phyloP scores from a whole-genome alignment of 257 asterid genomes.

The Jaltomata sinuosa region DNA sequence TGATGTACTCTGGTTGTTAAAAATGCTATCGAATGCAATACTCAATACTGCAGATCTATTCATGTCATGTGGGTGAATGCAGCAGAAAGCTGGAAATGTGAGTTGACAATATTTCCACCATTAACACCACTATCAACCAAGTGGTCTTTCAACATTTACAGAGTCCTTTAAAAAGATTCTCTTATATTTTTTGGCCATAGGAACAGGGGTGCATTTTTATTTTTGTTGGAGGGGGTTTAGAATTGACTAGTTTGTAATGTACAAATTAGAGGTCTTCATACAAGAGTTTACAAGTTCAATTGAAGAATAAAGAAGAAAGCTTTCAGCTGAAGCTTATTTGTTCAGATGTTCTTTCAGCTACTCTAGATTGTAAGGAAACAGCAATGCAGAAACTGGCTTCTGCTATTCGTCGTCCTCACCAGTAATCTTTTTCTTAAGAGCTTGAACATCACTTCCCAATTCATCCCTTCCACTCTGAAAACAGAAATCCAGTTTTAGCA shows the following conservation, averaged over 20 bases:
- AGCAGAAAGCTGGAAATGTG: background rate
- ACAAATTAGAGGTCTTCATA: background rate
- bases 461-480: constrained; percentile 5
- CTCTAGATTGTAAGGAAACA: background rate
- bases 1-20: background rate
- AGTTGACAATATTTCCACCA: background rate
- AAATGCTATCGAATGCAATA: background rate
- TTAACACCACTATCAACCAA: background rate
- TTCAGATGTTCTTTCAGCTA: background rate
- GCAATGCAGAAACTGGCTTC: background rate
- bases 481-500: background rate
- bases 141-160: background rate
- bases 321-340: background rate
- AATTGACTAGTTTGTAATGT: background rate
- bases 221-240: background rate
- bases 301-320: background rate
- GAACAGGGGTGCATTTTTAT: background rate
- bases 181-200: background rate
- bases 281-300: background rate
- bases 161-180: background rate
- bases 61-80: background rate
- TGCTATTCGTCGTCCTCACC: constrained; percentile 7
- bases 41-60: background rate
- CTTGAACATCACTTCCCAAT: background rate
- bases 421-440: constrained; percentile 10